Base-by-base conservation (phyloP, 2,329 filamentous ascomycete genomes). In the Dactylellina parvicollis region DNA sequence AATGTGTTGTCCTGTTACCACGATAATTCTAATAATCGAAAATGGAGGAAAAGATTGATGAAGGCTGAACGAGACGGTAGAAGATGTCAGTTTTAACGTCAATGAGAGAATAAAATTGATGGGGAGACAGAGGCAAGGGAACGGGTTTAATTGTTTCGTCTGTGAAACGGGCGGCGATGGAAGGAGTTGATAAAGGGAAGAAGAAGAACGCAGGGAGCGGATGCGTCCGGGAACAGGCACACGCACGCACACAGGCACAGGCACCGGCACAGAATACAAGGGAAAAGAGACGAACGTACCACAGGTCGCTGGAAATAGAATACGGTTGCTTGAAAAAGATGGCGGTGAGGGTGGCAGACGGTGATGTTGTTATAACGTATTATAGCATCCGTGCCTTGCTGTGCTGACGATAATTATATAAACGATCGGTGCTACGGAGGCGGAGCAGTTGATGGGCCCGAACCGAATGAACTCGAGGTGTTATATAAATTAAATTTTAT, bases 161-260 rank as follows among this genome's bases (percentile, higher is more conserved):
- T 64, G 59, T 65, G 47, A 65, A 55, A 65, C 60, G 28, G 47
- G 38, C 30, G 38, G n/a, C n/a, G n/a, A n/a, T n/a, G n/a, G n/a
- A n/a, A n/a, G 34, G 38, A 56, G 34, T 34, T 36, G 36, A 56
- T 20, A 5, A 34, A 34, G 30, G 30, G 30, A 34, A 16, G 28
- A 22, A 32, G 32, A 36, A 30, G 22, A 7, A 12, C n/a, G 44
- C 18, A 59, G 9, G 7, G 22, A 12, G 44, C 46, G 57, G 57
- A 61, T 50, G 57, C 26, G 28, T 61, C 52, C 44, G 44, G 57
- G 30, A 61, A 22, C 4, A 30, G 7, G 46, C 30, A 26, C 32
- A 47, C 16, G 44, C 49, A 64, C 14, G 20, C 28, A 24, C 7
- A 54, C 18, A 24, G 42, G 16, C 16, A n/a, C 5, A 16, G 5